Evolutionary conservation across 2,329 filamentous ascomycete species (phyloP).

Genomic region (Fusarium foetens): DNA sequence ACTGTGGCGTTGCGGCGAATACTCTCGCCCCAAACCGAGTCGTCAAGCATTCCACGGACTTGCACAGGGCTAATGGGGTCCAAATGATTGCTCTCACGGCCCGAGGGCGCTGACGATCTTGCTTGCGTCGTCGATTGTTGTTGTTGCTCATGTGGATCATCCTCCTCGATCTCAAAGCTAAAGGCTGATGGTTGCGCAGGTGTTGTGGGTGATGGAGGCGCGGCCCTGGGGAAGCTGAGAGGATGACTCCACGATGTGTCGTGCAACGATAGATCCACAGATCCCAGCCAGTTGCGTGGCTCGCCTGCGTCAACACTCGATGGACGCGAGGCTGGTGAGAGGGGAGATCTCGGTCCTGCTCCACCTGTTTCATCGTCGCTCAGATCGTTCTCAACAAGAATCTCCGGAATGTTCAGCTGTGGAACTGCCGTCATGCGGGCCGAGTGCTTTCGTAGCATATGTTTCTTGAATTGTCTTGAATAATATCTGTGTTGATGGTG

Average conservation of each 20-base stretch:
- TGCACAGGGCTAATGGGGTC: constrained; percentile 64
- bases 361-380: constrained; percentile 50
- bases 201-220: constrained; percentile 52
- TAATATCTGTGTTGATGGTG: constrained; percentile 68
- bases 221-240: constrained; percentile 63
- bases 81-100: constrained; percentile 66
- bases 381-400: constrained; percentile 84
- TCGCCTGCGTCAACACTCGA: constrained; percentile 47
- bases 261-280: constrained; percentile 55
- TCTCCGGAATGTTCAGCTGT: constrained; percentile 86
- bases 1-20: constrained; percentile 87
- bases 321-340: constrained; percentile 33
- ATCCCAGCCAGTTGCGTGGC: constrained; percentile 56
- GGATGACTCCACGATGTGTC: constrained; percentile 56
- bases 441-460: constrained; percentile 75
- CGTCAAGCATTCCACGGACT: constrained; percentile 85
- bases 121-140: constrained; percentile 40
- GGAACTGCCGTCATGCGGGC: constrained; percentile 83
- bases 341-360: constrained; percentile 37
- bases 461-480: constrained; percentile 81
- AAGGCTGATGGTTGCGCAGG: constrained; percentile 65
- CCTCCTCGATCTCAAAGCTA: constrained; percentile 67
- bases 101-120: constrained; percentile 60
- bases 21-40: constrained; percentile 93
- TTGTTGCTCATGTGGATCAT: constrained; percentile 46